A percentile compares a stretch with the other conserved stretches of the same genome.
Evolutionary conservation across 2,329 filamentous ascomycete genomes (phyloP).

Genomic region (Penicillium vulpinum): DNA sequence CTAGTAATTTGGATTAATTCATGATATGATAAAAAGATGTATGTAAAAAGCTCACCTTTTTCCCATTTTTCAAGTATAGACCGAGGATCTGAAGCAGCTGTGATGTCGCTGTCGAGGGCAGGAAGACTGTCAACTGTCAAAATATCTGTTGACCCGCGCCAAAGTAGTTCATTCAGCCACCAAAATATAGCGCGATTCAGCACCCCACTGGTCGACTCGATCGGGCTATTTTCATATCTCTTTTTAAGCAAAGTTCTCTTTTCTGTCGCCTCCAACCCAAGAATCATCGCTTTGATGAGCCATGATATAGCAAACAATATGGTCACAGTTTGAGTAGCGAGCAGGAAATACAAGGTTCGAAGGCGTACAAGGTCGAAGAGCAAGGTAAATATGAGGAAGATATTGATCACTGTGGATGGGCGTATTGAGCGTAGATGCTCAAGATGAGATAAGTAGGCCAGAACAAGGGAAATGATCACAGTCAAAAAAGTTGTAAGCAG

Average conservation of each 20-base stretch:
- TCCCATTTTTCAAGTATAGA: conserved; percentile 34
- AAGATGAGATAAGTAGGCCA: conserved; percentile 19
- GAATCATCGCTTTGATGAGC: conserved; percentile 42
- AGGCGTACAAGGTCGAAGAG: conserved; percentile 19
- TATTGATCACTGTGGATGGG: conserved; percentile 18
- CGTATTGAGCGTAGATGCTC: conserved; percentile 21
- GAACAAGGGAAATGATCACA: conserved; percentile 4
- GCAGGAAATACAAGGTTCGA: conserved; percentile 20
- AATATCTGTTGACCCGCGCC: conserved; percentile 30
- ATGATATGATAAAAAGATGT: not conserved
- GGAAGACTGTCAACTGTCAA: conserved; percentile 45
- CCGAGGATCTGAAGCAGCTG: conserved; percentile 31
- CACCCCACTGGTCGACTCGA: conserved; percentile 26
- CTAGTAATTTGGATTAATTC: conserved; percentile 7
- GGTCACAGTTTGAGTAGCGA: conserved; percentile 7
- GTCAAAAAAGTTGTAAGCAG: conserved; percentile 8
- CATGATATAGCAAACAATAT: conserved; percentile 10
- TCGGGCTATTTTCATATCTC: conserved; percentile 11
- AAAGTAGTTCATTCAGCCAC: conserved; percentile 40
- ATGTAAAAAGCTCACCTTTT: conserved; percentile 17
- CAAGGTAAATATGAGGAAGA: conserved; percentile 11
- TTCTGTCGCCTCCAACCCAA: conserved; percentile 45
- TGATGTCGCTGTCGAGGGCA: conserved; percentile 36
- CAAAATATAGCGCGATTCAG: conserved; percentile 35
- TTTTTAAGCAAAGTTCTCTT: conserved; percentile 35